Evolutionary conservation across 2,329 filamentous ascomycete species (phyloP).

Genomic region (Laburnicola sp.): DNA sequence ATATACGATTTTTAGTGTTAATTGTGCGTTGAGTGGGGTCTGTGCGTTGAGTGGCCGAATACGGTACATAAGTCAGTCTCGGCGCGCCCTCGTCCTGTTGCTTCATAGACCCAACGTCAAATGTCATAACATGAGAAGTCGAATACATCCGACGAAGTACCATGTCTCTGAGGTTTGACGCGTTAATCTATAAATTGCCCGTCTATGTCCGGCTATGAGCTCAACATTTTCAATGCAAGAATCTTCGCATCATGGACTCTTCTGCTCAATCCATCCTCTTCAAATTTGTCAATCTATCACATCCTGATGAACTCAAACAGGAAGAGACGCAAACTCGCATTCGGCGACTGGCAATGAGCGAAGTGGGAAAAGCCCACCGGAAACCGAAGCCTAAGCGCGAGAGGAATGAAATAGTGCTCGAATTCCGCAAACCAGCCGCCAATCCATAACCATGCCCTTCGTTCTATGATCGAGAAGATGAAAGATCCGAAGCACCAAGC

Average conservation of each 20-base stretch:
- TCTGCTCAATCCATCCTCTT: slow-evolving; percentile 33
- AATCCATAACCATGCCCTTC: slow-evolving; percentile 28
- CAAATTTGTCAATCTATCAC: slow-evolving; percentile 37
- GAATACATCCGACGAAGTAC: too few relatives aligned
- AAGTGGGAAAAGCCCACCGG: slow-evolving; percentile 32
- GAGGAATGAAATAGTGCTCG: slow-evolving; percentile 32
- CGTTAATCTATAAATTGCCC: not conserved
- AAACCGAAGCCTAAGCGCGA: slow-evolving; percentile 33
- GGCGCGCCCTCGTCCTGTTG: not conserved
- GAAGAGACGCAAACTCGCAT: slow-evolving; percentile 36
- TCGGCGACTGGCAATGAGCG: slow-evolving; percentile 38
- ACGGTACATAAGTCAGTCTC: not conserved
- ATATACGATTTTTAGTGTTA: too few relatives aligned
- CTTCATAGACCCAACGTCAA: not conserved
- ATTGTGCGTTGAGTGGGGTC: too few relatives aligned
- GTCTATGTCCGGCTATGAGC: not conserved
- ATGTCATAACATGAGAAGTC: too few relatives aligned
- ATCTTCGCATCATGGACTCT: slow-evolving; percentile 23
- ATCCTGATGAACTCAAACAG: slow-evolving; percentile 38
- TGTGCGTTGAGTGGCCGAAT: too few relatives aligned
- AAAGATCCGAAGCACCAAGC: slow-evolving; percentile 24
- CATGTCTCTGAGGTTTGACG: not conserved
- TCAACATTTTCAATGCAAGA: not conserved
- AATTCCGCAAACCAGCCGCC: slow-evolving; percentile 22
- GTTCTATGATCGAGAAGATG: slow-evolving; percentile 23